Conservation (phyloP, 495 filamentous ascomycete species). For the Talaromyces borbonicus region DNA sequence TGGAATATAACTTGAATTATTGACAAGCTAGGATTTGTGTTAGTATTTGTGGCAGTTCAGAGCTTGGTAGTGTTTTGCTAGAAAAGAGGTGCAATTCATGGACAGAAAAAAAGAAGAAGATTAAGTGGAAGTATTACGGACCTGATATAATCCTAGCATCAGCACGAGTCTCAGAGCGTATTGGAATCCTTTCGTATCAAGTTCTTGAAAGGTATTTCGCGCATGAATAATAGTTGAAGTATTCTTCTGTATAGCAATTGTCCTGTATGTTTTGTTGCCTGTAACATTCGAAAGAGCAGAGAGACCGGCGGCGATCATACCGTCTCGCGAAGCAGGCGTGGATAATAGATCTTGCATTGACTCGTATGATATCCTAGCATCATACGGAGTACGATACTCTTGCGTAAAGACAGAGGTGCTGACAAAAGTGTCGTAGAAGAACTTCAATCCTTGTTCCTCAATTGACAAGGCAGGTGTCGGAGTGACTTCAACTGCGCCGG, state of each 20-base stretch:
- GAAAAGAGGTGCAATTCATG: too few species aligned
- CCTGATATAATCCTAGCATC: too few species aligned
- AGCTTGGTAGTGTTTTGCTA: too few species aligned
- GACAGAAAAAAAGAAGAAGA: too few species aligned
- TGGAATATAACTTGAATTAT: constrained; percentile 9
- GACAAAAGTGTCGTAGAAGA: neutral
- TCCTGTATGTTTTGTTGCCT: constrained; percentile 11
- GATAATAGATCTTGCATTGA: neutral
- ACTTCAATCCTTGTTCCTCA: neutral
- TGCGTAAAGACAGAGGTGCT: too few species aligned
- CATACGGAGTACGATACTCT: too few species aligned
- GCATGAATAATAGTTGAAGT: constrained; percentile 10
- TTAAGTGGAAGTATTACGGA: too few species aligned
- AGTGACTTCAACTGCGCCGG: too few species aligned
- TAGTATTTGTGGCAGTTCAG: too few species aligned
- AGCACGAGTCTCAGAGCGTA: too few species aligned
- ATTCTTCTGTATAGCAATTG: constrained; percentile 17
- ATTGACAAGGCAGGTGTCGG: neutral
- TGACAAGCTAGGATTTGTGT: constrained; percentile 25
- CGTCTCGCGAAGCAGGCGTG: constrained; percentile 10
- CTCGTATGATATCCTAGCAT: too few species aligned
- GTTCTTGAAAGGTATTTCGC: constrained; percentile 36
- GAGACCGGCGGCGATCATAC: constrained; percentile 16
- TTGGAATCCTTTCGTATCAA: constrained; percentile 45
- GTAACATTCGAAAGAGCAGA: constrained; percentile 19